A percentile compares a stretch with the other conserved stretches of the same genome.
Conservation (phyloP, 495 filamentous ascomycete species). For the Collariella sp. region DNA sequence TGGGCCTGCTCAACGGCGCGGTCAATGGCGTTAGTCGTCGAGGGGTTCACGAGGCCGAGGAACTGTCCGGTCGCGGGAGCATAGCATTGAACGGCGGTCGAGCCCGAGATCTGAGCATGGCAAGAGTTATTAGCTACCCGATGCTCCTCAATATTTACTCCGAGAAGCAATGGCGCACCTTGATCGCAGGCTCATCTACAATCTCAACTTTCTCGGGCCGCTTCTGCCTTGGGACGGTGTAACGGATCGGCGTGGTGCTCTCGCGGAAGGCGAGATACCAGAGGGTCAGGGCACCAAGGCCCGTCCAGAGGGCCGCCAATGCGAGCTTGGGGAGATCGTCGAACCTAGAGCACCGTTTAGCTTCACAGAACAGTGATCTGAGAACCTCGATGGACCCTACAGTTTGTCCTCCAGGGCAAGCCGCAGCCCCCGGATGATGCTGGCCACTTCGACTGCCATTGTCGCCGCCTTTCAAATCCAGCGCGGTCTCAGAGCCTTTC, state of each 20-base stretch:
- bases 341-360: background rate
- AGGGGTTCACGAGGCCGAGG: constrained; percentile 72
- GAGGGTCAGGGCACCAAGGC: constrained; percentile 23
- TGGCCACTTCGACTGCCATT: constrained; percentile 8
- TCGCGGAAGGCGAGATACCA: constrained; percentile 21
- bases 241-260: constrained; percentile 30
- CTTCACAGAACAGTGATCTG: background rate
- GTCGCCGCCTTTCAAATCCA: background rate
- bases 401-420: constrained; percentile 6
- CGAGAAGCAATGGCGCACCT: constrained; percentile 19
- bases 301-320: constrained; percentile 18
- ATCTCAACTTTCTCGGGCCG: constrained; percentile 45
- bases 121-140: background rate
- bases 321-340: constrained; percentile 8
- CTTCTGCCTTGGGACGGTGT: constrained; percentile 34
- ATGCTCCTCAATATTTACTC: too few relatives aligned
- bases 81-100: constrained; percentile 72
- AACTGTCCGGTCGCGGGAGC: constrained; percentile 80
- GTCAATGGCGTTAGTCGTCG: constrained; percentile 71
- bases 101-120: constrained; percentile 37
- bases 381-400: background rate
- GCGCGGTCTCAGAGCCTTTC: background rate
- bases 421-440: constrained; percentile 19
- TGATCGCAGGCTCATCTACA: constrained; percentile 53
- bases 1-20: constrained; percentile 64